Percentiles rank a stretch among this genome's conserved stretches.
phyloP scores from a whole-genome alignment of 2,329 filamentous ascomycete species.

The Ploettnerulaceae sp. region DNA sequence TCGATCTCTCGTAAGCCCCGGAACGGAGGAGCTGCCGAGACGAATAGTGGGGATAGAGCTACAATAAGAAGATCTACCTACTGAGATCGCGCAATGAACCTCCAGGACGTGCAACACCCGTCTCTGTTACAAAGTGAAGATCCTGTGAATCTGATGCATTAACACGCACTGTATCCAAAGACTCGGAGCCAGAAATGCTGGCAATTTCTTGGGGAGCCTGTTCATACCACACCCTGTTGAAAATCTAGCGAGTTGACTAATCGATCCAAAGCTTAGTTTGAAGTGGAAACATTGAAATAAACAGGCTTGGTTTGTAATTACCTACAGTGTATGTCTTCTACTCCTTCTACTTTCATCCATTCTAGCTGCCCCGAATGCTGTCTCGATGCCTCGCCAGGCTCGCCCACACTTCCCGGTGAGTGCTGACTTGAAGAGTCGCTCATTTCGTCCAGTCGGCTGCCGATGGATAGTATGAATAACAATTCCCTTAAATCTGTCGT shows the following conservation, averaged over 20 bases:
- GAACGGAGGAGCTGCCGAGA: too few relatives aligned
- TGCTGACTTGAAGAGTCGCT: slow-evolving; percentile 2
- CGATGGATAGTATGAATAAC: not conserved
- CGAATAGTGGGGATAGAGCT: not conserved
- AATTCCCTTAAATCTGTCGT: too few relatives aligned
- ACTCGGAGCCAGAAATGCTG: not conserved
- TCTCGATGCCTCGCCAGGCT: not conserved
- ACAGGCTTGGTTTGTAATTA: too few relatives aligned
- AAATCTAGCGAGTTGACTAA: not conserved
- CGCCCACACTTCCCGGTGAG: not conserved
- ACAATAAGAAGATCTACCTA: not conserved
- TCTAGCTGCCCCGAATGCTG: slow-evolving; percentile 1
- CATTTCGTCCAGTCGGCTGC: not conserved
- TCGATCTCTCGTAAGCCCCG: too few relatives aligned
- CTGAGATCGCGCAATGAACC: slow-evolving; percentile 12
- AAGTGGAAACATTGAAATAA: not conserved
- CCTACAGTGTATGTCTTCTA: slow-evolving; percentile 1
- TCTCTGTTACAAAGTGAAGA: slow-evolving; percentile 15
- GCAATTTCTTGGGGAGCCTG: not conserved
- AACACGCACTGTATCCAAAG: slow-evolving; percentile 6
- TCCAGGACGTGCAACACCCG: slow-evolving; percentile 10
- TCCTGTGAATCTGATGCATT: not conserved
- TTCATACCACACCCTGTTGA: not conserved
- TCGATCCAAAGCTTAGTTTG: not conserved
- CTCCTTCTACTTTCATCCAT: slow-evolving; percentile 2